These are phyloP conservation scores for Stagonosporopsis tanaceti DNA, from an alignment of 2,329 filamentous ascomycete species.

Conservation along the genomic window DNA sequence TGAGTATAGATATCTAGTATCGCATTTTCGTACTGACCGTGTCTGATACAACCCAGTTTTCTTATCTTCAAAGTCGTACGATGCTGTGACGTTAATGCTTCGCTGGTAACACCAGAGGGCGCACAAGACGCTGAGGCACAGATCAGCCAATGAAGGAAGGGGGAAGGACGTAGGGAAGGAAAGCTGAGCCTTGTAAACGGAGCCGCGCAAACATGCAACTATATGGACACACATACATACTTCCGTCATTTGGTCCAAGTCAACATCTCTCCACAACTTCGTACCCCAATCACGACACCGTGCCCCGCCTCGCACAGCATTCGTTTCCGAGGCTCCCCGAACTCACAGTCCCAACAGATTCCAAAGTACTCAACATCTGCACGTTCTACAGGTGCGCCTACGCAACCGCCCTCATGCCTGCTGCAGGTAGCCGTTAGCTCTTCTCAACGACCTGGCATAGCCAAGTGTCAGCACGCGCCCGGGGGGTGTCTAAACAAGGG, in stretches of 20 bases:
- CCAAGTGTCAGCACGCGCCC: conserved; percentile 1
- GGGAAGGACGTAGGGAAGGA: not conserved
- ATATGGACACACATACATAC: not conserved
- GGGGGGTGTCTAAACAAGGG: not conserved
- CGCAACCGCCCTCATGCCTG: conserved; percentile 11
- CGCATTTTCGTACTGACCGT: not conserved
- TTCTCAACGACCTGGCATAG: conserved; percentile 10
- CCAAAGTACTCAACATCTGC: conserved; percentile 16
- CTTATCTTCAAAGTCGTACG: not conserved
- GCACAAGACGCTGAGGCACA: not conserved
- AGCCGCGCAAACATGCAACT: not conserved
- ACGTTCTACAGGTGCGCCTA: conserved; percentile 9
- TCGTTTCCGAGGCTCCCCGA: conserved; percentile 9
- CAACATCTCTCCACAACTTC: conserved; percentile 4
- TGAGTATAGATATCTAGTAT: not conserved
- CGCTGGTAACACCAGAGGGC: not conserved
- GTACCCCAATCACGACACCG: conserved; percentile 6
- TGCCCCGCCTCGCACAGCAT: not conserved
- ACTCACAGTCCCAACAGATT: conserved; percentile 12
- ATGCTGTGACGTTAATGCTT: not conserved
- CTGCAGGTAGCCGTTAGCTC: conserved; percentile 16
- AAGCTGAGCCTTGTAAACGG: conserved; percentile 2
- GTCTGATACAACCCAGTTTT: not conserved
- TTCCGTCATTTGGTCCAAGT: not conserved
- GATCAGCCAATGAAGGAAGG: not conserved